Conservation (phyloP, 2,329 filamentous ascomycete genomes). For the Huntiella savannae region DNA sequence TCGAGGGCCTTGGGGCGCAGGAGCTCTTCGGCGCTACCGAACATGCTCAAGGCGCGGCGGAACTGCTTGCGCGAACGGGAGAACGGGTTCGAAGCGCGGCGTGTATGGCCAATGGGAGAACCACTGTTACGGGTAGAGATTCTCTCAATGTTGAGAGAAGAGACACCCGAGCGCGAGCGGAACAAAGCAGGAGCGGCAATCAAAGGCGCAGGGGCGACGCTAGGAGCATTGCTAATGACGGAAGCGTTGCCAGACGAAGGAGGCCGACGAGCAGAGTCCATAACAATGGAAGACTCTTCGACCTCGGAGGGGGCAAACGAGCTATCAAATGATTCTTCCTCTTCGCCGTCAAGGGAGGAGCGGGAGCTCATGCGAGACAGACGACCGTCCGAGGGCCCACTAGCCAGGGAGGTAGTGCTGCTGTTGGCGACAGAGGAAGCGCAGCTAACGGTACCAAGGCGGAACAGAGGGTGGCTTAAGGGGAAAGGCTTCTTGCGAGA, state of each 20-base stretch:
- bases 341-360: conserved; percentile 8
- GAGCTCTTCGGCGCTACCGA: conserved; percentile 75
- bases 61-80: conserved; percentile 71
- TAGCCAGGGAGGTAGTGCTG: conserved; percentile 9
- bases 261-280: conserved; percentile 44
- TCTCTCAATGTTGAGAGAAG: conserved; percentile 6
- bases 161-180: conserved; percentile 17
- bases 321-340: conserved; percentile 7
- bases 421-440: conserved; percentile 8
- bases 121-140: conserved; percentile 21
- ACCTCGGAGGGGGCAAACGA: conserved; percentile 7
- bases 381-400: conserved; percentile 15
- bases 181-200: conserved; percentile 37
- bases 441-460: conserved; percentile 6
- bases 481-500: conserved; percentile 9
- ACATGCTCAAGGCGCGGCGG: conserved; percentile 91
- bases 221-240: not conserved
- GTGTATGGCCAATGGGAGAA: conserved; percentile 55
- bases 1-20: conserved; percentile 47
- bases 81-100: conserved; percentile 54
- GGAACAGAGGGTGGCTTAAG: conserved; percentile 6
- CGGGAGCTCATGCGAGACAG: conserved; percentile 24
- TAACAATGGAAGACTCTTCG: conserved; percentile 20
- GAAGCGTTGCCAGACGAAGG: conserved; percentile 17
- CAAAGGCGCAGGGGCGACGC: conserved; percentile 18